Percentiles rank a stretch among this genome's conserved stretches.
Evolutionary conservation across 352 stramenopile species (phyloP).

Genomic region (Phytophthora nicotianae): DNA sequence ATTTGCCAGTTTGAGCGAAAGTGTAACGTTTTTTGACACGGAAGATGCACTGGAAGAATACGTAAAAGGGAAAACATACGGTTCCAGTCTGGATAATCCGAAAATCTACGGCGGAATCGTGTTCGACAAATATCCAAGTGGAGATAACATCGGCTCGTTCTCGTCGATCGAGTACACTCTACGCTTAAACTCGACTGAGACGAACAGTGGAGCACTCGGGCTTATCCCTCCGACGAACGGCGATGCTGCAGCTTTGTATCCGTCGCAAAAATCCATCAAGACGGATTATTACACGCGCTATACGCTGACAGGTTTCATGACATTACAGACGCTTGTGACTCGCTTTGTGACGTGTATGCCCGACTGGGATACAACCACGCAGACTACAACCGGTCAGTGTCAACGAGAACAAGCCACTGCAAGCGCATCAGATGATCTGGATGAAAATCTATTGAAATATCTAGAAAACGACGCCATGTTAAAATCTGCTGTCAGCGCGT

Average conservation of each 20-base stretch:
- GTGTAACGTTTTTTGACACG: neutral
- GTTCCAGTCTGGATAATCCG: neutral
- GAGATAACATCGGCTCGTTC: neutral
- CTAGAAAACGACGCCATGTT: neutral
- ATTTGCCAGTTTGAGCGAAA: neutral
- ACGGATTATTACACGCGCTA: neutral
- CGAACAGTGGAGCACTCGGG: neutral
- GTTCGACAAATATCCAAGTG: neutral
- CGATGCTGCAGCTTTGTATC: neutral
- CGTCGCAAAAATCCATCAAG: neutral
- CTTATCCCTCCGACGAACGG: neutral
- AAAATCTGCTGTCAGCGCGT: neutral
- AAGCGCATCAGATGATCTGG: neutral
- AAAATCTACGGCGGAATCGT: neutral
- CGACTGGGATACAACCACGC: neutral
- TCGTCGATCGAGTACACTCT: neutral
- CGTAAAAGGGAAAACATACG: neutral
- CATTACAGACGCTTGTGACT: conserved; percentile 1
- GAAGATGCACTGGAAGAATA: conserved; percentile 1
- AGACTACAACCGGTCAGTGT: neutral
- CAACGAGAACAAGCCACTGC: neutral
- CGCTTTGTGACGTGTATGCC: conserved; percentile 1
- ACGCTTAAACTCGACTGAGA: neutral
- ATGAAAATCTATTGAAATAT: neutral
- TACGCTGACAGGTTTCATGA: conserved; percentile 2